Conservation (phyloP, 1,284 basidiomycete genomes). For the Tilletiaria anomala region DNA sequence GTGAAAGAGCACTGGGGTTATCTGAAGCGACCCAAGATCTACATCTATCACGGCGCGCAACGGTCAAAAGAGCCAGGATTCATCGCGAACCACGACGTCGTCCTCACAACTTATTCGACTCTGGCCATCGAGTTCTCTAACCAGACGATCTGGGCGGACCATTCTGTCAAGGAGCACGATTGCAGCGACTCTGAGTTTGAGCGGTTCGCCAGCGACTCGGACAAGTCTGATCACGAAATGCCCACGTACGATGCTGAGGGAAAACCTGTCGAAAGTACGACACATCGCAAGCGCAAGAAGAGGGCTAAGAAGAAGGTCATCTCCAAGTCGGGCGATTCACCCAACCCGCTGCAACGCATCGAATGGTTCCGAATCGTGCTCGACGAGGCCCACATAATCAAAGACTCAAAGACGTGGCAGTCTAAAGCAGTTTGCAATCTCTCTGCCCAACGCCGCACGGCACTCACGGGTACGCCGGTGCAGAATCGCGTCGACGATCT, state of each 20-base stretch:
- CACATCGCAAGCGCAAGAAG: constrained; percentile 42
- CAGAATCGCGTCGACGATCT: constrained; percentile 98
- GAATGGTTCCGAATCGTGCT: constrained; percentile 96
- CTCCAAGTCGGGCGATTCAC: not conserved
- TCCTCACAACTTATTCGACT: constrained; percentile 93
- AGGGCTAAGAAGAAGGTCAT: constrained; percentile 45
- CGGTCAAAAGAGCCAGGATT: constrained; percentile 70
- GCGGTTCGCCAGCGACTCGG: constrained; percentile 21
- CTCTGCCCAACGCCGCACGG: constrained; percentile 77
- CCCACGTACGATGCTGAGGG: constrained; percentile 51
- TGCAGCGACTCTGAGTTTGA: constrained; percentile 4
- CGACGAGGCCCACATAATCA: constrained; percentile 96
- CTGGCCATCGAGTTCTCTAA: constrained; percentile 88
- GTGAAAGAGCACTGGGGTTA: constrained; percentile 62
- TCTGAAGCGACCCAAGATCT: constrained; percentile 47
- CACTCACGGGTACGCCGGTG: constrained; percentile 90
- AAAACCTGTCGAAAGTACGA: constrained; percentile 7
- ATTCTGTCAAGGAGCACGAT: constrained; percentile 5
- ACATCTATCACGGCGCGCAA: constrained; percentile 86
- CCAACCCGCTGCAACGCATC: constrained; percentile 78
- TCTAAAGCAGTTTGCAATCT: constrained; percentile 89
- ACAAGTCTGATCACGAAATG: constrained; percentile 51
- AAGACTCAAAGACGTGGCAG: constrained; percentile 83
- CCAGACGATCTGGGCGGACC: constrained; percentile 45
- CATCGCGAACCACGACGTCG: constrained; percentile 84